Base-by-base conservation (phyloP, 139 green algal genomes). In the Picochlorum sp. region DNA sequence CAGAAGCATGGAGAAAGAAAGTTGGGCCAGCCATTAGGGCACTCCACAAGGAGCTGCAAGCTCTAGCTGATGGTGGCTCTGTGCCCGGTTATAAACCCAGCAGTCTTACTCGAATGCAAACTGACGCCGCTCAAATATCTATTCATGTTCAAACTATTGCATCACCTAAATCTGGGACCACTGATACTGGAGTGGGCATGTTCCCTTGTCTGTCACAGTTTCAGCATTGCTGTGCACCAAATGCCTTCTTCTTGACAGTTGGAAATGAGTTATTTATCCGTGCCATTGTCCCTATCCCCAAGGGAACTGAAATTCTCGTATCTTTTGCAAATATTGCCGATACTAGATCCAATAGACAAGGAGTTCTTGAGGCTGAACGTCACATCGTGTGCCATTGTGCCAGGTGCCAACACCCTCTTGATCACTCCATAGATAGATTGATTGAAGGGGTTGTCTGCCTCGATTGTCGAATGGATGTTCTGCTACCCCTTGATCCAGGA, bases 31-130 rank as follows among this genome's bases (percentile, higher is more conserved):
- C 64, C 33, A 32, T 65, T 24, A 43, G 56, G n/a, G 57, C 56
- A 37, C 30, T 72, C 40, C 64, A 72, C 45, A 61, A 65, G 41
- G 64, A 59, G 55, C 47, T 72, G 45, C 45, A n/a, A 29, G 64
- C 64, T 0, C 55, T 72, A 7, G 56, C 61, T 10, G 57, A 52
- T n/a, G 10, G 29, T 30, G 56, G 56, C 6, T 16, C 56, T 28
- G 12, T 72, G 30, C 20, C 55, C 1, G 44, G 55, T 22, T 72
- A 72, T 55, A 20, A 31, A 6, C 22, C 55, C 26, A 53, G 41
- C 18, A 32, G 22, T 37, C 47, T 72, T 45, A 24, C 31, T 20
- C 45, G 55, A 32, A 47, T 72, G 55, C 64, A 72, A 55, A 50
- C 26, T 29, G 44, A 45, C 18, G 64, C 56, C 3, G 56, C 55